Conservation (phyloP, 1,284 basidiomycete species). For the Rhodotorula sp. region DNA sequence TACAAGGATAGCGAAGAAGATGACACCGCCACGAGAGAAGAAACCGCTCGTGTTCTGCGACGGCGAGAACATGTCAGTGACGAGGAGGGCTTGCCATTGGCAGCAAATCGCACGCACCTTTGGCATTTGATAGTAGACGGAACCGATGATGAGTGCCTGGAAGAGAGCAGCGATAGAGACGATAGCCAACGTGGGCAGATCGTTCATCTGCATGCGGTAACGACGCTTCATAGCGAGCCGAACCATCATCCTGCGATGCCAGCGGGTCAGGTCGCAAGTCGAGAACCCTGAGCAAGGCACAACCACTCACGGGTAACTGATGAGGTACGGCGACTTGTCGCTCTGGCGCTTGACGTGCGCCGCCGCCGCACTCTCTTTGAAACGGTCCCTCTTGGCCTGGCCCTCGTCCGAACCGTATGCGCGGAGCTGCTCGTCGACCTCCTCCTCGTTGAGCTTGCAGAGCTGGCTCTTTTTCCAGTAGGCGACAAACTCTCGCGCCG, state of each 20-base stretch:
- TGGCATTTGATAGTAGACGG: conserved; percentile 65
- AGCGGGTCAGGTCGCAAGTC: not conserved
- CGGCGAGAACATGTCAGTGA: too few species aligned
- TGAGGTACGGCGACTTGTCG: conserved; percentile 53
- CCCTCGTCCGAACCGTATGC: conserved; percentile 49
- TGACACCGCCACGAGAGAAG: conserved; percentile 75
- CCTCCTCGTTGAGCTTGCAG: conserved; percentile 22
- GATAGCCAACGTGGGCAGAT: conserved; percentile 52
- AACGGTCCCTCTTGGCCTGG: conserved; percentile 47
- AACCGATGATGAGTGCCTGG: conserved; percentile 64
- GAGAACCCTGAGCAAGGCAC: not conserved
- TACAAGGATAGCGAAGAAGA: conserved; percentile 51
- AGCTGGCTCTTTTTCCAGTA: conserved; percentile 41
- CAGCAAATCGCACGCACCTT: conserved; percentile 42
- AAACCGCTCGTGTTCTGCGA: conserved; percentile 60
- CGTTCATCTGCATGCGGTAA: conserved; percentile 60
- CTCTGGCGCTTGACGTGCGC: conserved; percentile 52
- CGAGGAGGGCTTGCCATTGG: too few species aligned
- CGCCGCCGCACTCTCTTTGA: conserved; percentile 50
- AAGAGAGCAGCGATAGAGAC: conserved; percentile 44
- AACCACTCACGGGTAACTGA: conserved; percentile 18
- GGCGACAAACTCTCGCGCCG: conserved; percentile 57
- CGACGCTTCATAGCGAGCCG: conserved; percentile 41
- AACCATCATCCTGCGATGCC: conserved; percentile 19
- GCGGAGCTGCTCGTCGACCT: conserved; percentile 24